Conservation (phyloP, 305 asterid genomes). For the Caryopteris hybrid region DNA sequence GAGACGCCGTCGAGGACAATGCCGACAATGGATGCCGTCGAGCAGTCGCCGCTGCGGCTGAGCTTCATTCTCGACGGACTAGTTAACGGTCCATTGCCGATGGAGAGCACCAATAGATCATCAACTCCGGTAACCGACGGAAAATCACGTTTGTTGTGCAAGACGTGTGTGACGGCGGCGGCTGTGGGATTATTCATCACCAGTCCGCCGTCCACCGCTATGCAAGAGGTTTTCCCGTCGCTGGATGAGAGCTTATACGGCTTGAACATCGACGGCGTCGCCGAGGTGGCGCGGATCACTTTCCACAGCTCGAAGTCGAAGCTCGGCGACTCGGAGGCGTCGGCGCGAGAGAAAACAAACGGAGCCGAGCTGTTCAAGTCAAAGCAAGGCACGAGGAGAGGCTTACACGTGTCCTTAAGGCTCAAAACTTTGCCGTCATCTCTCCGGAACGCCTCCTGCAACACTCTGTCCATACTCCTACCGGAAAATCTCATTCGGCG, state of each 20-base stretch:
- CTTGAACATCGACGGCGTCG: conserved; percentile 75
- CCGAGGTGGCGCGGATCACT: conserved; percentile 86
- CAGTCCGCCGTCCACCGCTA: conserved; percentile 85
- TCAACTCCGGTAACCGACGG: conserved; percentile 78
- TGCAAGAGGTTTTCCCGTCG: conserved; percentile 70
- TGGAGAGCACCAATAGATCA: conserved; percentile 64
- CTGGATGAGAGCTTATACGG: conserved; percentile 59
- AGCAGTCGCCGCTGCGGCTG: conserved; percentile 45
- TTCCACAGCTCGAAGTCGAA: conserved; percentile 85
- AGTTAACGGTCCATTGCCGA: conserved; percentile 61
- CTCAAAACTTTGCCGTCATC: conserved; percentile 58
- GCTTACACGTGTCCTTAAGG: conserved; percentile 76
- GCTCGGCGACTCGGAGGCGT: conserved; percentile 72
- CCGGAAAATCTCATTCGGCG: conserved; percentile 45
- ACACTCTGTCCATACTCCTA: conserved; percentile 50
- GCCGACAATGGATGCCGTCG: conserved; percentile 55
- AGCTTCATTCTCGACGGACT: conserved; percentile 36
- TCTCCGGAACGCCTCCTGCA: conserved; percentile 56
- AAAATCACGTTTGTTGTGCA: conserved; percentile 84
- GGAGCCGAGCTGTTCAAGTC: conserved; percentile 83
- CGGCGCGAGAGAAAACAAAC: conserved; percentile 92
- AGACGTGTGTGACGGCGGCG: conserved; percentile 84
- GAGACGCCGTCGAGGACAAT: conserved; percentile 86
- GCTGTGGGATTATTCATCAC: conserved; percentile 95
- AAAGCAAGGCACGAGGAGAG: conserved; percentile 76